Evolutionary conservation across 129 eudicot species (phyloP).

Genomic region (Ambrosia trifida): DNA sequence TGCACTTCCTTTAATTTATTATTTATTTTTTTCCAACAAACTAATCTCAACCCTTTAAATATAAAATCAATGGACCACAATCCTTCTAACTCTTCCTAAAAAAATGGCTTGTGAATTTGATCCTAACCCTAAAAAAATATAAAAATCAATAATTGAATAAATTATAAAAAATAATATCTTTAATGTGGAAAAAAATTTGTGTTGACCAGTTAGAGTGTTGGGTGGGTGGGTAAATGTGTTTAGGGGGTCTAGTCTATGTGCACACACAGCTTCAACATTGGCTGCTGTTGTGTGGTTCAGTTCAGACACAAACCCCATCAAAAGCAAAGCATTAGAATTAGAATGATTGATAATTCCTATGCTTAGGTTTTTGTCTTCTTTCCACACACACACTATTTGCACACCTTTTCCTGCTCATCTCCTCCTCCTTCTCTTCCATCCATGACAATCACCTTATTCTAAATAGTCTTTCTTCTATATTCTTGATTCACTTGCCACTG

Average conservation of each 20-base stretch:
- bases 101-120: no score
- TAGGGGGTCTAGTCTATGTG: slow-evolving; percentile 14
- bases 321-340: slow-evolving; percentile 26
- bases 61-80: no score
- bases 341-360: slow-evolving; percentile 34
- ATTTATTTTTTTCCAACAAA: no score
- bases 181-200: slow-evolving; percentile 15
- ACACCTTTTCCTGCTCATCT: slow-evolving; percentile 40
- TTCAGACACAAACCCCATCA: slow-evolving; percentile 32
- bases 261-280: slow-evolving; percentile 36
- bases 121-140: no score
- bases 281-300: slow-evolving; percentile 45
- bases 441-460: slow-evolving; percentile 24
- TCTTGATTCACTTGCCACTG: no score
- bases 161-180: not conserved
- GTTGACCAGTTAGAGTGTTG: slow-evolving; percentile 10
- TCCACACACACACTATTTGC: slow-evolving; percentile 23
- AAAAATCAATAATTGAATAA: no score
- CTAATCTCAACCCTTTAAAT: no score
- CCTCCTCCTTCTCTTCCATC: slow-evolving; percentile 1
- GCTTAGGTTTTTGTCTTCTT: slow-evolving; percentile 36
- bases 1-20: no score
- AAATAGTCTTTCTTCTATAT: slow-evolving; percentile 19
- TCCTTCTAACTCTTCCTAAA: no score
- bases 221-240: slow-evolving; percentile 12